Evolutionary conservation across 2,329 filamentous ascomycete genomes (phyloP).

Genomic region (Sphaerostilbella broomeana): DNA sequence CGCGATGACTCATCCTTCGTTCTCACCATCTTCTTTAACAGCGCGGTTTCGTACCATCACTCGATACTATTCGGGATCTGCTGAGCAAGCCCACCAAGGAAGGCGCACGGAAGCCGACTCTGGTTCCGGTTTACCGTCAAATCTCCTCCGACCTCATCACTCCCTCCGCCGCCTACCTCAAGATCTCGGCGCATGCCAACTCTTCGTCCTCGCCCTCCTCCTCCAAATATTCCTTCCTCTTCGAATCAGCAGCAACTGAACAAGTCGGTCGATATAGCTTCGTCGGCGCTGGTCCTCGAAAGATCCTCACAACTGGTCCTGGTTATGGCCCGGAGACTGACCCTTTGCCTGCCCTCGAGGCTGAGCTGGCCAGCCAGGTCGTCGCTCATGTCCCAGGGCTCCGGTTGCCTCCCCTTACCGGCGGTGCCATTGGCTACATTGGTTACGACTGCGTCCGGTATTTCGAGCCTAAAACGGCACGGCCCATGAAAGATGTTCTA

Average conservation of each 20-base stretch:
- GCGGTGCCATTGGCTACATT: conserved; percentile 92
- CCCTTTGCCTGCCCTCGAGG: conserved; percentile 74
- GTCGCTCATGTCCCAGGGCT: conserved; percentile 80
- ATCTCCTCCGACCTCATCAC: conserved; percentile 91
- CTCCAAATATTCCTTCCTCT: conserved; percentile 82
- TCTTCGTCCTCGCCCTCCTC: conserved; percentile 28
- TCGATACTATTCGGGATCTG: conserved; percentile 40
- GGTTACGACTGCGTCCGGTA: conserved; percentile 97
- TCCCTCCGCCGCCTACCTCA: conserved; percentile 90
- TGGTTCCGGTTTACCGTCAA: conserved; percentile 75
- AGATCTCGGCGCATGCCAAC: conserved; percentile 66
- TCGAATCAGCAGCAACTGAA: conserved; percentile 92
- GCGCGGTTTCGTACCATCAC: conserved; percentile 38
- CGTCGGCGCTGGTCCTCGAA: conserved; percentile 72
- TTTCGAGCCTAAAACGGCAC: conserved; percentile 94
- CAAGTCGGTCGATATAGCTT: conserved; percentile 94
- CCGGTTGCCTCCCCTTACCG: conserved; percentile 76
- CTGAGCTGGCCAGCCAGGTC: conserved; percentile 69
- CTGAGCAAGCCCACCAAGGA: conserved; percentile 31
- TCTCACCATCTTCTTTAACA: conserved; percentile 16
- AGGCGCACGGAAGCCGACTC: conserved; percentile 47
- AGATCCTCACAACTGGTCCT: conserved; percentile 79
- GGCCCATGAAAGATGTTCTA: conserved; percentile 81
- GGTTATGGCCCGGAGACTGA: conserved; percentile 80
- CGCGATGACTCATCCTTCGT: conserved; percentile 10